Conservation (phyloP, 2,329 filamentous ascomycete genomes). For the Venturia asperata region DNA sequence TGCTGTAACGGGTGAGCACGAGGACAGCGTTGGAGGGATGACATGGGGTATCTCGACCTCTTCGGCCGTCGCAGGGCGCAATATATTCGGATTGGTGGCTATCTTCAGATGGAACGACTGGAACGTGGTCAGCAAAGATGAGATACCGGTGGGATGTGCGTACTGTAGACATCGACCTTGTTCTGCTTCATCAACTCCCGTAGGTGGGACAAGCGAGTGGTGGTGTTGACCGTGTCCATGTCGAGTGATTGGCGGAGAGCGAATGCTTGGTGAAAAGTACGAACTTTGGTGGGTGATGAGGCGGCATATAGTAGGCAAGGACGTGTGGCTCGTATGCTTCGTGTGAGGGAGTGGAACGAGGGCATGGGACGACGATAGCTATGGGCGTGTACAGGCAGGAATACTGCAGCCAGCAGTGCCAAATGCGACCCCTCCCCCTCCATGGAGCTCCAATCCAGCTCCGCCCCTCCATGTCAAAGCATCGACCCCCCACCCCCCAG, state of each 20-base stretch:
- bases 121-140: constrained; percentile 33
- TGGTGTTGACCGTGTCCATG: constrained; percentile 77
- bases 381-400: not conserved
- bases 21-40: constrained; percentile 21
- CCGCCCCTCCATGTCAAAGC: not conserved
- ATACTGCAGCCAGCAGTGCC: too few species aligned
- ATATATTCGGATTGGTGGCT: constrained; percentile 98
- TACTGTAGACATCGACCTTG: constrained; percentile 89
- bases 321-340: not conserved
- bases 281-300: not conserved
- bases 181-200: constrained; percentile 80
- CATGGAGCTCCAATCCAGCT: not conserved
- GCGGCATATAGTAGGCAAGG: not conserved
- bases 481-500: not conserved
- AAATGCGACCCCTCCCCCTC: too few species aligned
- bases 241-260: constrained; percentile 33
- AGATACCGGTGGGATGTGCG: constrained; percentile 25
- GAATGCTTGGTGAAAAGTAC: not conserved
- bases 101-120: constrained; percentile 94
- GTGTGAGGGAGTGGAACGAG: not conserved
- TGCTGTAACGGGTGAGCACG: constrained; percentile 39
- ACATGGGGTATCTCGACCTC: constrained; percentile 42
- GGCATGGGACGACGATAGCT: not conserved
- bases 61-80: constrained; percentile 84
- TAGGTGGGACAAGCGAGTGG: constrained; percentile 65